A percentile compares a stretch with the other conserved stretches of the same genome.
Evolutionary conservation across 2,329 filamentous ascomycete genomes (phyloP).

Genomic region (Talaromyces sp.): DNA sequence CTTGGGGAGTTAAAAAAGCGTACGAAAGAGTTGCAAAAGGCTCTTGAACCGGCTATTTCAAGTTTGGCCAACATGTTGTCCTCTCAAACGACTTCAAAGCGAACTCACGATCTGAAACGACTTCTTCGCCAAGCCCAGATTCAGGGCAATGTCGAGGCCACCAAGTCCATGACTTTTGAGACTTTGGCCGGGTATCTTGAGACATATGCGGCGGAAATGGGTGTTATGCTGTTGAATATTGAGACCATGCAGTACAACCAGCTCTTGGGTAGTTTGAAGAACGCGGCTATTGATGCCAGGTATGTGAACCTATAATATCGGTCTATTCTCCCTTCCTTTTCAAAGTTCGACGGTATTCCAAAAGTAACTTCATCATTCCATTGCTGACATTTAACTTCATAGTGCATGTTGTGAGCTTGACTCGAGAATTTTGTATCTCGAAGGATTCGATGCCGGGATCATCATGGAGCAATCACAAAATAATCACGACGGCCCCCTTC

Average conservation of each 20-base stretch:
- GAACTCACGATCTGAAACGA: slow-evolving; percentile 22
- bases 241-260: slow-evolving; percentile 1
- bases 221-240: slow-evolving; percentile 8
- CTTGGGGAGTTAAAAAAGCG: slow-evolving; percentile 5
- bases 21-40: slow-evolving; percentile 5
- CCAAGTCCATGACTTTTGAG: slow-evolving; percentile 19
- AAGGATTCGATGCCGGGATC: slow-evolving; percentile 8
- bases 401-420: slow-evolving; percentile 7
- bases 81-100: slow-evolving; percentile 22
- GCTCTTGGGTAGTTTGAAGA: slow-evolving; percentile 7
- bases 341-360: background rate
- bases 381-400: background rate
- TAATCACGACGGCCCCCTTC: slow-evolving; percentile 3
- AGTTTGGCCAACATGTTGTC: slow-evolving; percentile 21
- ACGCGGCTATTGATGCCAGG: background rate
- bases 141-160: slow-evolving; percentile 19
- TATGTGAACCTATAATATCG: background rate
- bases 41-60: slow-evolving; percentile 4
- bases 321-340: background rate
- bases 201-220: slow-evolving; percentile 8
- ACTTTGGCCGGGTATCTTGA: slow-evolving; percentile 9
- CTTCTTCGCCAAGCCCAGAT: slow-evolving; percentile 21
- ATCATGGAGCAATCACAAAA: slow-evolving; percentile 8
- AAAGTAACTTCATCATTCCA: background rate
- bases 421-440: slow-evolving; percentile 7